A percentile compares a stretch with the other conserved stretches of the same genome.
phyloP scores from a whole-genome alignment of 2,329 filamentous ascomycete genomes.

The Fusarium poae region DNA sequence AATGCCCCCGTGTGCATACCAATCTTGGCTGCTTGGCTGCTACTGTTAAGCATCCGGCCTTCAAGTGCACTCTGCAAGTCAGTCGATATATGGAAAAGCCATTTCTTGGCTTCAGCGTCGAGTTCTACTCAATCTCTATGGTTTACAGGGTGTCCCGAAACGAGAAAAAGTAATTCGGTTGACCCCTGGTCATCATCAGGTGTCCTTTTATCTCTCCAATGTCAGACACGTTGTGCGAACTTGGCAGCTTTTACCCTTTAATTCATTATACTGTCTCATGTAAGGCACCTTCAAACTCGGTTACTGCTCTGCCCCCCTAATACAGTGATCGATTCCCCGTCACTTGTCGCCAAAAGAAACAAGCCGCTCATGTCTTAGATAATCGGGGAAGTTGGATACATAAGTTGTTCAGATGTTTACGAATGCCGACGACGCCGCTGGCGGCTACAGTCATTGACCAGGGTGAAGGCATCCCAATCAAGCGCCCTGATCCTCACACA shows the following conservation, averaged over 20 bases:
- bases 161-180: background rate
- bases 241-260: slow-evolving; percentile 12
- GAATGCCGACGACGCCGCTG: slow-evolving; percentile 20
- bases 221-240: slow-evolving; percentile 19
- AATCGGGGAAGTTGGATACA: slow-evolving; percentile 10
- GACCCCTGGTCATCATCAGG: background rate
- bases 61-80: background rate
- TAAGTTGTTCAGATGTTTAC: slow-evolving; percentile 4
- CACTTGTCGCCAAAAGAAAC: slow-evolving; percentile 16
- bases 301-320: slow-evolving; percentile 4
- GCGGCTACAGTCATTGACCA: slow-evolving; percentile 20
- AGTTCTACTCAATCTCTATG: background rate
- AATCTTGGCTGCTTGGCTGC: slow-evolving; percentile 3
- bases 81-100: background rate
- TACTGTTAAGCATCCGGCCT: background rate
- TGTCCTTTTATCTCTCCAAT: slow-evolving; percentile 23
- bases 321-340: background rate
- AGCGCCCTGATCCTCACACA: slow-evolving; percentile 48
- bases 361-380: slow-evolving; percentile 6
- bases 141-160: background rate
- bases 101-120: background rate
- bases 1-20: background rate
- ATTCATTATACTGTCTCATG: slow-evolving; percentile 35
- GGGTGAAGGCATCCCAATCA: slow-evolving; percentile 33
- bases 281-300: slow-evolving; percentile 6